Percentiles rank a stretch among this genome's conserved stretches.
Conservation (phyloP, 805 yeast genomes). For the Monosporozyma yasuniensis region DNA sequence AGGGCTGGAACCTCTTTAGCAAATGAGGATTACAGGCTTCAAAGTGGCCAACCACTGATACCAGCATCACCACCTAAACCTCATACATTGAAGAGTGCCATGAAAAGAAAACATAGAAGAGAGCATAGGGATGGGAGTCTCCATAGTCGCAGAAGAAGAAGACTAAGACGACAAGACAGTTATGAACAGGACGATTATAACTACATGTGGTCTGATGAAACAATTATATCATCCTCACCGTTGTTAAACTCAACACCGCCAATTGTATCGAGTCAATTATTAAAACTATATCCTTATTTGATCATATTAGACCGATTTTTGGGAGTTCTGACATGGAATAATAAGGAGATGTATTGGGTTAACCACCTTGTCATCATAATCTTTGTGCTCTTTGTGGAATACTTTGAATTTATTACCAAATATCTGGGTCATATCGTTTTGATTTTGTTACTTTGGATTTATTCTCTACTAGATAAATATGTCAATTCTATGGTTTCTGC, state of each 20-base stretch:
- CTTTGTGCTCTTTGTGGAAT: conserved; percentile 53
- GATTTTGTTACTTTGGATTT: conserved; percentile 51
- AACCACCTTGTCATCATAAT: conserved; percentile 30
- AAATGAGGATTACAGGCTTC: not conserved
- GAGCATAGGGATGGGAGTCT: not conserved
- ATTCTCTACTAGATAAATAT: conserved; percentile 47
- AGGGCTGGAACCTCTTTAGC: not conserved
- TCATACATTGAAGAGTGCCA: conserved; percentile 1
- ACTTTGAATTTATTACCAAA: conserved; percentile 68
- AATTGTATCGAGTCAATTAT: conserved; percentile 71
- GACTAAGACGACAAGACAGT: not conserved
- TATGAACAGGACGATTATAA: not conserved
- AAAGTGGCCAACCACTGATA: not conserved
- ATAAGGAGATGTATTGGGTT: conserved; percentile 45
- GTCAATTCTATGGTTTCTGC: conserved; percentile 51
- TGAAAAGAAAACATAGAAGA: not conserved
- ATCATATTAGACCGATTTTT: conserved; percentile 60
- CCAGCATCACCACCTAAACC: not conserved
- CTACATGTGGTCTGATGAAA: conserved; percentile 11
- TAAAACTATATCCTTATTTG: conserved; percentile 77
- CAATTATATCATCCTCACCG: conserved; percentile 49
- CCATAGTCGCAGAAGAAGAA: not conserved
- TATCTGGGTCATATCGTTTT: conserved; percentile 75
- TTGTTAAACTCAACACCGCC: conserved; percentile 85
- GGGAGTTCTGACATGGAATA: conserved; percentile 83